These are phyloP conservation scores for Puccinia horiana DNA, from an alignment of 1,284 basidiomycete genomes.

Conservation along the genomic window DNA sequence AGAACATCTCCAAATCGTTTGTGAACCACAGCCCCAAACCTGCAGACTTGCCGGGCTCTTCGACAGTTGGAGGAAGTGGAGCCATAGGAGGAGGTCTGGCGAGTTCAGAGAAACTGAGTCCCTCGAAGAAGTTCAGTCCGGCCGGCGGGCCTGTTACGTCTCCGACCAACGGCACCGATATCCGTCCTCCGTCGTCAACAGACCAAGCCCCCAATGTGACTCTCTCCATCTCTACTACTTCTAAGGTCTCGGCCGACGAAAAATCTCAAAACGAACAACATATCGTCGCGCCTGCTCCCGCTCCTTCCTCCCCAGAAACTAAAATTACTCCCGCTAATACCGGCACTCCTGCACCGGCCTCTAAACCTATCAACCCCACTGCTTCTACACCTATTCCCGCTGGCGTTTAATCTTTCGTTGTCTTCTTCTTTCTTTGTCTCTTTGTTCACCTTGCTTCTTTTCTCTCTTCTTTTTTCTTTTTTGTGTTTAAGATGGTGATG, in stretches of 20 bases:
- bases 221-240: background rate
- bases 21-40: background rate
- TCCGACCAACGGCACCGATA: background rate
- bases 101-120: background rate
- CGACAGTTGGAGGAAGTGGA: background rate
- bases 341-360: background rate
- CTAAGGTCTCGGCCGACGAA: background rate
- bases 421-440: background rate
- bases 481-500: background rate
- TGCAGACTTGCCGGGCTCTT: background rate
- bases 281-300: no score
- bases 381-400: constrained; percentile 12
- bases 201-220: background rate
- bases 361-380: background rate
- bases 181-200: background rate
- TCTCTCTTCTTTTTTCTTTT: background rate
- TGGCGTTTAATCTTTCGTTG: background rate
- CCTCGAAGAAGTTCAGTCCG: constrained; percentile 9
- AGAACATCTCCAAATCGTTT: constrained; percentile 47
- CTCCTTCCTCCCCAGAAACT: background rate
- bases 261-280: no score
- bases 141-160: background rate
- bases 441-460: background rate
- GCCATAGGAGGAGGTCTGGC: background rate
- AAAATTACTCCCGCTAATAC: background rate